Evolutionary conservation across 2,329 filamentous ascomycete species (phyloP).

Genomic region (Xylariaceae sp.): DNA sequence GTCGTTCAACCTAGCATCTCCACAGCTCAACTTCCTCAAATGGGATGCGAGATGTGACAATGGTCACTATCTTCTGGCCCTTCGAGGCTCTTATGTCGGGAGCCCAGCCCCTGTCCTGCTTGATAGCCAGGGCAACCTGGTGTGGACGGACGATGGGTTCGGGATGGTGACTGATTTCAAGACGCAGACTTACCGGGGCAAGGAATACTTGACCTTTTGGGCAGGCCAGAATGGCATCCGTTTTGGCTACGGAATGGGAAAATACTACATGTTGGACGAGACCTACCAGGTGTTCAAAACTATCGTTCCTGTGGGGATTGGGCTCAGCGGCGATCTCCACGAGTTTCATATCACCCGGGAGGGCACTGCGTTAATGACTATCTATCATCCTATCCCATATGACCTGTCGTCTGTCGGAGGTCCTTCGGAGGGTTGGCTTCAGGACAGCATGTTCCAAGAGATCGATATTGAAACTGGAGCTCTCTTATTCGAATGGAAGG

Average conservation of each 20-base stretch:
- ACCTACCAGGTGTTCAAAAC: constrained; percentile 16
- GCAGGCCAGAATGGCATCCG: constrained; percentile 3
- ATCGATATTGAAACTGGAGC: constrained; percentile 11
- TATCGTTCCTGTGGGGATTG: constrained; percentile 4
- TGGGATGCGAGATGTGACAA: constrained; percentile 14
- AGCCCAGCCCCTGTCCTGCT: constrained; percentile 16
- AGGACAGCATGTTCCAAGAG: constrained; percentile 12
- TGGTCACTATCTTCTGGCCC: constrained; percentile 14
- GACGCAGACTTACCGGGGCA: constrained; percentile 28
- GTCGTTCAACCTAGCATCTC: constrained; percentile 10
- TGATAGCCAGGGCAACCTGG: constrained; percentile 13
- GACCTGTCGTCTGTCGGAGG: constrained; percentile 10
- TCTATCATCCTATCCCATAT: constrained; percentile 5
- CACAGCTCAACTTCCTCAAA: constrained; percentile 14
- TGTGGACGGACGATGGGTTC: constrained; percentile 15
- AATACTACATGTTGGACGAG: constrained; percentile 14
- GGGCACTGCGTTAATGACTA: constrained; percentile 7
- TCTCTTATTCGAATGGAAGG: constrained; percentile 14
- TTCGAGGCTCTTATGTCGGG: constrained; percentile 12
- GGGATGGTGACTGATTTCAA: constrained; percentile 12
- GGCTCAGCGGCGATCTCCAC: constrained; percentile 23
- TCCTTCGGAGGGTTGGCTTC: constrained; percentile 8
- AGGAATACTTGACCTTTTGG: constrained; percentile 32
- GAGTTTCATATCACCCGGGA: constrained; percentile 16
- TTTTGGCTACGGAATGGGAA: constrained; percentile 10